Conservation (phyloP, 495 filamentous ascomycete genomes). For the Penicillium herquei region DNA sequence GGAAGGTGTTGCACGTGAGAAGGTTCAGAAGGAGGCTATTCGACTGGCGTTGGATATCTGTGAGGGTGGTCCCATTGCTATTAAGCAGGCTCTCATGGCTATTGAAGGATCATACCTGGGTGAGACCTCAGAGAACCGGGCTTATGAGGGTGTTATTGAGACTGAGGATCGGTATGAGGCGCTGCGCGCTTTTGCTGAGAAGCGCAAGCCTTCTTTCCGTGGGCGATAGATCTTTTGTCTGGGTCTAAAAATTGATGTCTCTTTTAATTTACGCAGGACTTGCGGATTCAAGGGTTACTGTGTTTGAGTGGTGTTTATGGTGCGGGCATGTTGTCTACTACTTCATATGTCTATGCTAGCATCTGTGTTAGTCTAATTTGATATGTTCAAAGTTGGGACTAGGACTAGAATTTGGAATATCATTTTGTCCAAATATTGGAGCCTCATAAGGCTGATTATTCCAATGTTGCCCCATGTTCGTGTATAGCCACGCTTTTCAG, state of each 20-base stretch:
- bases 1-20: slow-evolving; percentile 55
- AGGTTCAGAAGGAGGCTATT: slow-evolving; percentile 70
- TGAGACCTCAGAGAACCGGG: slow-evolving; percentile 70
- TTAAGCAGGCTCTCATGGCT: slow-evolving; percentile 69
- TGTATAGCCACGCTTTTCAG: too few species aligned
- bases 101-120: slow-evolving; percentile 57
- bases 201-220: slow-evolving; percentile 81
- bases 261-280: background rate
- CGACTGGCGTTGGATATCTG: slow-evolving; percentile 78
- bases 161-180: slow-evolving; percentile 88
- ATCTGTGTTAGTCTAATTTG: too few species aligned
- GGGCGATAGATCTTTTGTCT: slow-evolving; percentile 42
- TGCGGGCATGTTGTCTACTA: too few species aligned
- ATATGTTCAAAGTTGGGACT: too few species aligned
- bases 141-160: slow-evolving; percentile 74
- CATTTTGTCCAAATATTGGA: too few species aligned
- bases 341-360: too few species aligned
- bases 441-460: too few species aligned
- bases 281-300: too few species aligned
- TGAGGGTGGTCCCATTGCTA: slow-evolving; percentile 79
- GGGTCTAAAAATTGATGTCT: too few species aligned
- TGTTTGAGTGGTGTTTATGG: too few species aligned
- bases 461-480: too few species aligned
- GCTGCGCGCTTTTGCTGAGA: slow-evolving; percentile 82
- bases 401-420: too few species aligned